These are phyloP conservation scores for Hirsutella rhossiliensis DNA, from an alignment of 2,329 filamentous ascomycete species.

Conservation along the genomic window DNA sequence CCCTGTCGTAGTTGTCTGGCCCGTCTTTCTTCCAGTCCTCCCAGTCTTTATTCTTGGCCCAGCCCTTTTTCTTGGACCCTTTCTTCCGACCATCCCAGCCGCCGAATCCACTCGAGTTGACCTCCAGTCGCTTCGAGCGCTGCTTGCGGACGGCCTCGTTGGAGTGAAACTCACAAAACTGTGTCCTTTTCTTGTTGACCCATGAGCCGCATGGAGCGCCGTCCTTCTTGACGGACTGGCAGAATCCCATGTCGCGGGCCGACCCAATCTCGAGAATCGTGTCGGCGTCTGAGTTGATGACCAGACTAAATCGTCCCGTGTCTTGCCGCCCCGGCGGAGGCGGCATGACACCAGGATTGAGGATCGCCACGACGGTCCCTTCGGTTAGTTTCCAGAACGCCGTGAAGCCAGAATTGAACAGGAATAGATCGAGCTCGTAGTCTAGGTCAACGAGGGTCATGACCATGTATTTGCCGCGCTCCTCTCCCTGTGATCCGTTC, in stretches of 20 bases:
- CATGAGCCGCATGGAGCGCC: slow-evolving; percentile 70
- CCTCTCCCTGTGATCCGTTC: slow-evolving; percentile 35
- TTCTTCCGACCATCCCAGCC: slow-evolving; percentile 13
- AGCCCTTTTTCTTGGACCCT: slow-evolving; percentile 10
- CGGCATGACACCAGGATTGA: slow-evolving; percentile 87
- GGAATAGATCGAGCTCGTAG: slow-evolving; percentile 82
- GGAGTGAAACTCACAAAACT: slow-evolving; percentile 88
- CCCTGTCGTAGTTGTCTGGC: slow-evolving; percentile 40
- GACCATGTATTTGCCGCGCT: slow-evolving; percentile 82
- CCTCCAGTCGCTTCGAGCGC: slow-evolving; percentile 56
- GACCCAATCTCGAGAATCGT: slow-evolving; percentile 81
- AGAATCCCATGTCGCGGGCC: slow-evolving; percentile 78
- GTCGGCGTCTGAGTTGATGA: slow-evolving; percentile 76
- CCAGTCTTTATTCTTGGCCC: slow-evolving; percentile 5
- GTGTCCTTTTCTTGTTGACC: slow-evolving; percentile 79
- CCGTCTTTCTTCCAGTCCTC: slow-evolving; percentile 7
- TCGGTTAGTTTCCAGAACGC: slow-evolving; percentile 89
- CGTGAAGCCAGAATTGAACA: slow-evolving; percentile 84
- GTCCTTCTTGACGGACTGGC: slow-evolving; percentile 74
- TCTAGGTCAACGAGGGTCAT: slow-evolving; percentile 78
- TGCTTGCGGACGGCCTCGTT: slow-evolving; percentile 66
- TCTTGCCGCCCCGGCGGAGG: slow-evolving; percentile 64
- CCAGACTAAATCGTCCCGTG: slow-evolving; percentile 74
- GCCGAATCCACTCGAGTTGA: slow-evolving; percentile 55
- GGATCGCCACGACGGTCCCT: slow-evolving; percentile 82